Conservation (phyloP, 441 rosid genomes). For the Daphne laureola region DNA sequence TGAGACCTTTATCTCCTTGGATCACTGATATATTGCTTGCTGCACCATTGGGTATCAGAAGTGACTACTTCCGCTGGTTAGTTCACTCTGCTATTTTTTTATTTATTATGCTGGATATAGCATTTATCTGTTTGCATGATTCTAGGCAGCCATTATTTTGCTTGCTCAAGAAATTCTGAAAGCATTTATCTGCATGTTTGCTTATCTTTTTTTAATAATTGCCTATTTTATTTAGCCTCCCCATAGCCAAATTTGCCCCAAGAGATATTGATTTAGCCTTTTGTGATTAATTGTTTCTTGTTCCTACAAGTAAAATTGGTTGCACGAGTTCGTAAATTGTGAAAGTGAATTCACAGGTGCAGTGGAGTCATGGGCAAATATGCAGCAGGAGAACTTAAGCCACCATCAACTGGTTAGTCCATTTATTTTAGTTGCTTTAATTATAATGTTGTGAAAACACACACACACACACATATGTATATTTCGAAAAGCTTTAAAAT, state of each 20-base stretch:
- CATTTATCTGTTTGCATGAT: neutral
- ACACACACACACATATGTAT: no score
- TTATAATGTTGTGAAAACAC: no score
- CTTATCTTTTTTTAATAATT: no score
- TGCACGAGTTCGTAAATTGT: no score
- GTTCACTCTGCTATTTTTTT: slow-evolving; percentile 24
- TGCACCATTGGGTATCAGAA: slow-evolving; percentile 90
- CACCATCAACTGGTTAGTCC: slow-evolving; percentile 75
- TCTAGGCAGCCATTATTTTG: no score
- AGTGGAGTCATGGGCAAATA: slow-evolving; percentile 99
- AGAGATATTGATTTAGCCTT: neutral
- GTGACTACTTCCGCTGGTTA: slow-evolving; percentile 98
- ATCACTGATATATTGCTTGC: slow-evolving; percentile 91
- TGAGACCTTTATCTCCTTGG: slow-evolving; percentile 98
- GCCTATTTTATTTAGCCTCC: no score
- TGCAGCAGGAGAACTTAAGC: slow-evolving; percentile 98
- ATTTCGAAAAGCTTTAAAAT: no score
- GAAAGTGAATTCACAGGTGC: slow-evolving; percentile 49
- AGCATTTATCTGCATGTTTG: no score
- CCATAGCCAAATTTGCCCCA: neutral
- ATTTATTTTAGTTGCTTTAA: neutral
- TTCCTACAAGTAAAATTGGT: no score
- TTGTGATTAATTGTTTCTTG: neutral
- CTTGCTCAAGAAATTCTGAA: neutral
- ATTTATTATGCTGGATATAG: neutral